Conservation (phyloP, 345 rosid genomes). For the Eucalyptus erythrocorys region DNA sequence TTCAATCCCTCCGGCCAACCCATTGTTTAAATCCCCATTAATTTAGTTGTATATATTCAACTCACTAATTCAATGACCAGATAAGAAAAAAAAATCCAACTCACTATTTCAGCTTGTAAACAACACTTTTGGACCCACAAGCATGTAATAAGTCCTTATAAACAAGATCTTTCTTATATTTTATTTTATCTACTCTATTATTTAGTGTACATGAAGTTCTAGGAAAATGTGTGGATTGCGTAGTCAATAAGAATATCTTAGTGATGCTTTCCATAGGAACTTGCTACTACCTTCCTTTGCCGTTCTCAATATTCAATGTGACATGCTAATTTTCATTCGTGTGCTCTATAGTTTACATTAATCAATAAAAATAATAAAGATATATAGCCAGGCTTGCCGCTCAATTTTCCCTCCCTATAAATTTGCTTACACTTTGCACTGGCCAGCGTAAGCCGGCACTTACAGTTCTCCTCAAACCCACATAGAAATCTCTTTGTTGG, state of each 20-base stretch:
- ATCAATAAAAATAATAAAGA: neutral
- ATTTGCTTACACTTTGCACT: neutral
- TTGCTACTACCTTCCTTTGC: neutral
- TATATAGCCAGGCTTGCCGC: neutral
- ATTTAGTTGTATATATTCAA: neutral
- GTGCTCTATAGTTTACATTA: neutral
- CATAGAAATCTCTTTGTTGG: neutral
- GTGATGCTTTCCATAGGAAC: neutral
- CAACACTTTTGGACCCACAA: neutral
- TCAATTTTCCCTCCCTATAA: neutral
- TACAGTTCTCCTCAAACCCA: neutral
- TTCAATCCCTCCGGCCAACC: neutral
- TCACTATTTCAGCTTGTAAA: neutral
- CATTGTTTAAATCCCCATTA: neutral
- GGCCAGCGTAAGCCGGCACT: neutral
- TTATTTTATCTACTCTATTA: neutral
- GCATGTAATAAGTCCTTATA: neutral
- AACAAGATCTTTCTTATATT: neutral
- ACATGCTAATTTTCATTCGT: neutral
- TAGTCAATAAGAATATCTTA: neutral
- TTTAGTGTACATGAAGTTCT: neutral
- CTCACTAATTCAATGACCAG: neutral
- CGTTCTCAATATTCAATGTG: neutral
- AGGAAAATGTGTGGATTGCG: neutral
- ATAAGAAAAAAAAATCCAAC: neutral